phyloP scores from a whole-genome alignment of 2,329 filamentous ascomycete genomes.

The Cytospora schulzeri region DNA sequence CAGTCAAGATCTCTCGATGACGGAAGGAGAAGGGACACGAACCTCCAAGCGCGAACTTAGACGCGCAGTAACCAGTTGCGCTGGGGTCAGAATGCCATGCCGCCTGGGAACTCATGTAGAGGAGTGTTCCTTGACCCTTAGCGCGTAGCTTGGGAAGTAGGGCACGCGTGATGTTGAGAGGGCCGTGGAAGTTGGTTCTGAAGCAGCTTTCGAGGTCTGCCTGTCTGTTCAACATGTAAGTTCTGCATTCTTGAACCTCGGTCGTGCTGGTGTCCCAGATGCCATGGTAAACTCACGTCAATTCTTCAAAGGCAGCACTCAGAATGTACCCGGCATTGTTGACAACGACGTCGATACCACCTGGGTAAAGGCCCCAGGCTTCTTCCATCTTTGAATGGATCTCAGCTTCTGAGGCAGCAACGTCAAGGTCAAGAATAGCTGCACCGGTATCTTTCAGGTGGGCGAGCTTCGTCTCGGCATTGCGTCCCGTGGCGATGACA shows the following conservation, averaged over 20 bases:
- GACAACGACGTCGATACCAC: conserved; percentile 24
- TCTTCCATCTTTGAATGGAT: conserved; percentile 30
- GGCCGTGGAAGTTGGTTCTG: conserved; percentile 43
- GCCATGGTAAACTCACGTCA: conserved; percentile 28
- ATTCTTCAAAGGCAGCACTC: conserved; percentile 35
- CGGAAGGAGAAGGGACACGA: neutral
- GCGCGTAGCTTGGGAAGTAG: conserved; percentile 38
- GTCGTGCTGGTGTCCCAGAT: neutral
- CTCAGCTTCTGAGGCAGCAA: conserved; percentile 28
- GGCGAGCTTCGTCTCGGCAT: conserved; percentile 38
- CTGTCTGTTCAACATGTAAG: conserved; percentile 26
- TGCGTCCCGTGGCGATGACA: conserved; percentile 45
- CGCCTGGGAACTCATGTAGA: conserved; percentile 41
- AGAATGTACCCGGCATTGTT: conserved; percentile 34
- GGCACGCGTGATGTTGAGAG: conserved; percentile 40
- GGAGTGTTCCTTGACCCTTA: conserved; percentile 36
- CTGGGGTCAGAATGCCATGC: conserved; percentile 38
- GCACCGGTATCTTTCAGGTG: conserved; percentile 41
- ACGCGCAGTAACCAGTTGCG: conserved; percentile 37
- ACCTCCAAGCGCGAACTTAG: conserved; percentile 40
- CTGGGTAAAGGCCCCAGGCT: conserved; percentile 29
- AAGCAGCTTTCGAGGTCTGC: conserved; percentile 34
- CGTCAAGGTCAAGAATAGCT: conserved; percentile 36
- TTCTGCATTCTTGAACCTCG: neutral
- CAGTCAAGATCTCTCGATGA: neutral